Percentiles rank a stretch among this genome's conserved stretches.
Conservation (phyloP, 495 filamentous ascomycete genomes). For the Neurospora tetrasperma region DNA sequence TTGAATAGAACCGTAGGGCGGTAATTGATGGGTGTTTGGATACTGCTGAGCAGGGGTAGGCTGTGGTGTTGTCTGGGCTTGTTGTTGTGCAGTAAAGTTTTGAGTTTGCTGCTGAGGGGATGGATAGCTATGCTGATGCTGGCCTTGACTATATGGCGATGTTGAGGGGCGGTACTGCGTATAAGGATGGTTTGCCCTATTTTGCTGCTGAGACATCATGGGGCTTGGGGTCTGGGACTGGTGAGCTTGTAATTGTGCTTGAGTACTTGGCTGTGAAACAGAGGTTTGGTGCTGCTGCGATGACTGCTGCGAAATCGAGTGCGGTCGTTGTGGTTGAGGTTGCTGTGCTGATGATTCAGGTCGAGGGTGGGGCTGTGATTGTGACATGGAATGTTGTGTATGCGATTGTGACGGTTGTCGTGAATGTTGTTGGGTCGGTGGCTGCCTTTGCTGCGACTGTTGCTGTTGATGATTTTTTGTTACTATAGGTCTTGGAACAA, state of each 20-base stretch:
- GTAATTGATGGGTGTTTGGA: conserved; percentile 11
- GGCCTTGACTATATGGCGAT: conserved; percentile 11
- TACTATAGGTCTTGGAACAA: conserved; percentile 4
- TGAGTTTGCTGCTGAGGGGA: conserved; percentile 16
- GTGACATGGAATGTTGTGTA: conserved; percentile 11
- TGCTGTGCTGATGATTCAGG: conserved; percentile 13
- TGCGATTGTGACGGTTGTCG: conserved; percentile 9
- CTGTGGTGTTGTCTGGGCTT: conserved; percentile 5
- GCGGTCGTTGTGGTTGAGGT: conserved; percentile 16
- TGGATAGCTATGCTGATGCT: conserved; percentile 11
- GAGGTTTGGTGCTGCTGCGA: not conserved
- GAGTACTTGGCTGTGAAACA: not conserved
- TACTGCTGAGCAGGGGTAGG: conserved; percentile 14
- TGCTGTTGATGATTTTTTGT: conserved; percentile 15
- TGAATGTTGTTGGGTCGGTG: conserved; percentile 9
- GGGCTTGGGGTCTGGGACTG: conserved; percentile 10
- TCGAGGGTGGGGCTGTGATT: conserved; percentile 11
- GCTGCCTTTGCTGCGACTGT: conserved; percentile 17
- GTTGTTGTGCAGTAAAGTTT: not conserved
- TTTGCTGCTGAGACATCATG: conserved; percentile 10
- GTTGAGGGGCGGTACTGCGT: conserved; percentile 13
- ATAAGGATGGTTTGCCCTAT: conserved; percentile 12
- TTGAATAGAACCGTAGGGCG: conserved; percentile 14
- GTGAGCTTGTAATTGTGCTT: not conserved
- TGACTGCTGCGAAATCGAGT: conserved; percentile 4